These are phyloP conservation scores for Tulasnella sp. DNA, from an alignment of 768 basidiomycete genomes.

Conservation along the genomic window DNA sequence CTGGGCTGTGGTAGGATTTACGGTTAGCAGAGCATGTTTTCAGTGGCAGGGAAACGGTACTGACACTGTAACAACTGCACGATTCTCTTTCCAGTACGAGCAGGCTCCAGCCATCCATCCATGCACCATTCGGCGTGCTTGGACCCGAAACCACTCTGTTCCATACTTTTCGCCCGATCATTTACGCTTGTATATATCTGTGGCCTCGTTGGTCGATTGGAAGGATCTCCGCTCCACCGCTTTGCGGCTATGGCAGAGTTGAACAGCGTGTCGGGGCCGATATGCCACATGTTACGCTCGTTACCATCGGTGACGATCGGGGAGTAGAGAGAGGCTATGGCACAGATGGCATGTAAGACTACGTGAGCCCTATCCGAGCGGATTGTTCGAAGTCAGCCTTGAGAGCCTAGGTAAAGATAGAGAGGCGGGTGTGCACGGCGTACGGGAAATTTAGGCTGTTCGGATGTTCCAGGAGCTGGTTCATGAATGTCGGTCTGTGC, in stretches of 20 bases:
- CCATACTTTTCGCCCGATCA: background rate
- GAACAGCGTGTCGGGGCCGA: constrained; percentile 9
- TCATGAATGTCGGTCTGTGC: constrained; percentile 16
- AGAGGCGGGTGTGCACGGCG: background rate
- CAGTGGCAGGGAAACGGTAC: too few species aligned
- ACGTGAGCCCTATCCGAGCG: background rate
- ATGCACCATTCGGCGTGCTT: constrained; percentile 1
- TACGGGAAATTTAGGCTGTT: constrained; percentile 2
- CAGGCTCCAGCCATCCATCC: background rate
- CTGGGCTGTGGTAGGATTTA: too few species aligned
- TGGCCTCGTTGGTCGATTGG: too few species aligned
- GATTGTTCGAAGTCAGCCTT: background rate
- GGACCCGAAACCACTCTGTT: background rate
- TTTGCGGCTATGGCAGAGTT: constrained; percentile 1
- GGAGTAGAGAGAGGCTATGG: constrained; percentile 15
- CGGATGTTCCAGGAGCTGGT: background rate
- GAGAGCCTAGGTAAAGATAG: too few species aligned
- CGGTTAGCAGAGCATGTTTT: too few species aligned
- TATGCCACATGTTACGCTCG: constrained; percentile 1
- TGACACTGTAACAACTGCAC: constrained; percentile 4
- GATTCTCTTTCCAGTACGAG: background rate
- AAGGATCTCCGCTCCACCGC: background rate
- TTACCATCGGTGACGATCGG: constrained; percentile 3
- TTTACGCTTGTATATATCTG: background rate
- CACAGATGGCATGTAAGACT: constrained; percentile 16